Evolutionary conservation across 148 eudicot genomes (phyloP).

Genomic region (Simmondsia chinensis): DNA sequence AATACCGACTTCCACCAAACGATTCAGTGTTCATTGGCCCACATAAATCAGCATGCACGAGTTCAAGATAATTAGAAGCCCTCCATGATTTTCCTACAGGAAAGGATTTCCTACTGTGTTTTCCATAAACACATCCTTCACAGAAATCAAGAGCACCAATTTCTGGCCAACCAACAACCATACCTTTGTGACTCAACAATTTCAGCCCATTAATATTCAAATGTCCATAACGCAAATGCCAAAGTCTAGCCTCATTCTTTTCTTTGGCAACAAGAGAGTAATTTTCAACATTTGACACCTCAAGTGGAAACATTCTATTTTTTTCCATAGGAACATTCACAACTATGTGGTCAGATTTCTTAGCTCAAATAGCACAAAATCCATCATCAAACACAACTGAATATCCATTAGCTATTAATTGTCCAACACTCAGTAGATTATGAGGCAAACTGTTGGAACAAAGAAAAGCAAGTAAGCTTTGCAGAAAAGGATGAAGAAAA

Average conservation of each 20-base stretch:
- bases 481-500: neutral
- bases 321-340: neutral
- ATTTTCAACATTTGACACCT: neutral
- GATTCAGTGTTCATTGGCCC: too few relatives aligned
- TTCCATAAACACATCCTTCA: slow-evolving; percentile 18
- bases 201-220: too few relatives aligned
- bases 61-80: slow-evolving; percentile 9
- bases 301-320: slow-evolving; percentile 11
- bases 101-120: slow-evolving; percentile 8
- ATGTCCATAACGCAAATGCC: slow-evolving; percentile 15
- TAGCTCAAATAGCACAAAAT: neutral
- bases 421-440: slow-evolving; percentile 16
- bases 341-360: neutral
- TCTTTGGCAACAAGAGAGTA: neutral
- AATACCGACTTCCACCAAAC: neutral
- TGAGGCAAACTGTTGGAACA: slow-evolving; percentile 10
- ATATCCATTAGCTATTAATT: slow-evolving; percentile 2
- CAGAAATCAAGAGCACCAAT: slow-evolving; percentile 8
- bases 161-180: slow-evolving; percentile 12
- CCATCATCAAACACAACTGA: slow-evolving; percentile 9
- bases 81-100: slow-evolving; percentile 17
- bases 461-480: too few relatives aligned
- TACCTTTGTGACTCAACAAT: neutral
- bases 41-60: slow-evolving; percentile 9
- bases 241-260: neutral